Evolutionary conservation across 225 moss, liverwort and hornwort genomes (phyloP).

Genomic region (Bryoerythrophyllum caledonicum): DNA sequence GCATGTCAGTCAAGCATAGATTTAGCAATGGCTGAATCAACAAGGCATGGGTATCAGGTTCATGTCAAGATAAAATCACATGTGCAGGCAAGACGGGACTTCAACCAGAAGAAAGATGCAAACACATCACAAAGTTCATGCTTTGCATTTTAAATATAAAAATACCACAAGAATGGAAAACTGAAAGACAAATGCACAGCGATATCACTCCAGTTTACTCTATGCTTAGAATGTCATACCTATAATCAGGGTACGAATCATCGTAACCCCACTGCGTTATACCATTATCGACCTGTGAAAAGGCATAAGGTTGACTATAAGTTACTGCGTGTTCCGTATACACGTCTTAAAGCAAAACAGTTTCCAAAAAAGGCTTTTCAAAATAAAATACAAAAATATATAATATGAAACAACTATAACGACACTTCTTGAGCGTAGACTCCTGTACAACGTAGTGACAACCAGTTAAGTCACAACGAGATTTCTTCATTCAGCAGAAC

Average conservation of each 20-base stretch:
- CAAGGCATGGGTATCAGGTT: neutral
- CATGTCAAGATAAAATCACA: neutral
- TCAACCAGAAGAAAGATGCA: constrained; percentile 4
- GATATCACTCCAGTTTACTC: constrained; percentile 5
- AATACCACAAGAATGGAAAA: neutral
- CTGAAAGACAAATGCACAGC: constrained; percentile 3
- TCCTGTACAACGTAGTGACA: neutral
- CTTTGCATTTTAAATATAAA: neutral
- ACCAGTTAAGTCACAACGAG: neutral
- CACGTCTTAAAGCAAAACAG: constrained; percentile 13
- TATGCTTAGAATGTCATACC: constrained; percentile 40
- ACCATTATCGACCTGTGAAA: constrained; percentile 78
- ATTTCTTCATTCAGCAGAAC: constrained; percentile 15
- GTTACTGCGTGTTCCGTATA: neutral
- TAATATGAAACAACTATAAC: neutral
- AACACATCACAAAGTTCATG: constrained; percentile 7
- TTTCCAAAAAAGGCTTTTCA: neutral
- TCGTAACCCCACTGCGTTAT: constrained; percentile 96
- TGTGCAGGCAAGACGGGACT: neutral
- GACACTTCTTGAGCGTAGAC: neutral
- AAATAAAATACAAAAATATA: neutral
- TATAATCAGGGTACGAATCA: constrained; percentile 63
- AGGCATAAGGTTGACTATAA: neutral
- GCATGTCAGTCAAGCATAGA: constrained; percentile 27
- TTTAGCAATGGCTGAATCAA: constrained; percentile 15